A percentile compares a stretch with the other conserved stretches of the same genome.
phyloP scores from a whole-genome alignment of 2,329 filamentous ascomycete genomes.

The Colletotrichum sansevieriae region DNA sequence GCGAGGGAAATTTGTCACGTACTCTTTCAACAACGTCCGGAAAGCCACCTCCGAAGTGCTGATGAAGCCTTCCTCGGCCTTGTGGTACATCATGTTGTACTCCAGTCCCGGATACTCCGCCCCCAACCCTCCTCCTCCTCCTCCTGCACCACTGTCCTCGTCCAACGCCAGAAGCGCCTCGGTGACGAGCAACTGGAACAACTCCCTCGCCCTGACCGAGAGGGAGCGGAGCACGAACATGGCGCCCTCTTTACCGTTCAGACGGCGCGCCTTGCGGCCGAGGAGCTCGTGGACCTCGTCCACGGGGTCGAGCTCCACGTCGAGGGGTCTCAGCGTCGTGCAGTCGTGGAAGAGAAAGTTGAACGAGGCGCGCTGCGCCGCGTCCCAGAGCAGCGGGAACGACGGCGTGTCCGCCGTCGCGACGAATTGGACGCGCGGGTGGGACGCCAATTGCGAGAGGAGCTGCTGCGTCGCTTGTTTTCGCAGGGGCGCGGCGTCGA shows the following conservation, averaged over 20 bases:
- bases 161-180: conserved; percentile 83
- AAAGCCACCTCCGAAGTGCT: conserved; percentile 98
- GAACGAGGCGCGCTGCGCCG: conserved; percentile 83
- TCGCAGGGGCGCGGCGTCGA: conserved; percentile 84
- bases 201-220: conserved; percentile 89
- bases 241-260: conserved; percentile 92
- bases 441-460: conserved; percentile 81
- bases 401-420: conserved; percentile 90
- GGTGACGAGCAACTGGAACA: conserved; percentile 87
- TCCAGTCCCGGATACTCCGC: conserved; percentile 79
- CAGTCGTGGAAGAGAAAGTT: conserved; percentile 94
- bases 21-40: conserved; percentile 93
- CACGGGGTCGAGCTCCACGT: conserved; percentile 81
- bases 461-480: conserved; percentile 77
- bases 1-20: conserved; percentile 49
- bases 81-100: conserved; percentile 92
- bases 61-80: conserved; percentile 96
- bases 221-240: conserved; percentile 90
- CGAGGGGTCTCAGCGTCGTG: conserved; percentile 86
- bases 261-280: conserved; percentile 81
- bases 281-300: conserved; percentile 92
- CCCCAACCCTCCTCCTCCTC: conserved; percentile 45
- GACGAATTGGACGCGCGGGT: conserved; percentile 78
- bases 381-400: conserved; percentile 91
- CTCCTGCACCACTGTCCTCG: conserved; percentile 61